Conservation (phyloP, 331 rosid species). For the Quercus phellos region DNA sequence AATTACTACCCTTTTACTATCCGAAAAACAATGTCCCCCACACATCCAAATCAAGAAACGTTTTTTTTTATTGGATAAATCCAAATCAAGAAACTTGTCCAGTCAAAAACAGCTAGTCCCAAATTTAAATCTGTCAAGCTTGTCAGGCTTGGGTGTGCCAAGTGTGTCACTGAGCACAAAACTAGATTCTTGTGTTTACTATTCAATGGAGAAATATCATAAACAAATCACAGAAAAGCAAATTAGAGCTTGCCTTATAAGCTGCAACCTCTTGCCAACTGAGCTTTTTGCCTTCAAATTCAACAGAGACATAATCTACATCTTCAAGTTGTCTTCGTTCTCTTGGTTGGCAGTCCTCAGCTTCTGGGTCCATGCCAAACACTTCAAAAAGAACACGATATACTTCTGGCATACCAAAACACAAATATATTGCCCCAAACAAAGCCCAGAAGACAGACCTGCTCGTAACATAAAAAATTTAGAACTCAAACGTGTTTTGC, state of each 20-base stretch:
- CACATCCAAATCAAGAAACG: neutral
- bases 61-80: no score
- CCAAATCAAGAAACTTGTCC: neutral
- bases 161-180: neutral
- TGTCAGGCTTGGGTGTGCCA: constrained; percentile 7
- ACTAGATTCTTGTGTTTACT: neutral
- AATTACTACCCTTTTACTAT: neutral
- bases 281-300: constrained; percentile 70
- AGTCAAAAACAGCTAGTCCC: neutral
- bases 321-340: constrained; percentile 92
- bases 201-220: neutral
- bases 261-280: constrained; percentile 90
- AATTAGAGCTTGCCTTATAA: constrained; percentile 58
- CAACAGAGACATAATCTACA: constrained; percentile 84
- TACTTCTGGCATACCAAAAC: constrained; percentile 93
- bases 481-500: constrained; percentile 10
- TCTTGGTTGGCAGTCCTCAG: constrained; percentile 78
- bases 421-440: constrained; percentile 94
- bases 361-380: constrained; percentile 95
- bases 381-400: constrained; percentile 96
- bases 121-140: constrained; percentile 10
- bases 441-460: constrained; percentile 97
- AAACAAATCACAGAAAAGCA: neutral
- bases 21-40: neutral
- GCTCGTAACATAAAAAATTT: constrained; percentile 26